Percentiles rank a stretch among this genome's conserved stretches.
Evolutionary conservation across 352 stramenopile species (phyloP).

Genomic region (Pythium chondricola): DNA sequence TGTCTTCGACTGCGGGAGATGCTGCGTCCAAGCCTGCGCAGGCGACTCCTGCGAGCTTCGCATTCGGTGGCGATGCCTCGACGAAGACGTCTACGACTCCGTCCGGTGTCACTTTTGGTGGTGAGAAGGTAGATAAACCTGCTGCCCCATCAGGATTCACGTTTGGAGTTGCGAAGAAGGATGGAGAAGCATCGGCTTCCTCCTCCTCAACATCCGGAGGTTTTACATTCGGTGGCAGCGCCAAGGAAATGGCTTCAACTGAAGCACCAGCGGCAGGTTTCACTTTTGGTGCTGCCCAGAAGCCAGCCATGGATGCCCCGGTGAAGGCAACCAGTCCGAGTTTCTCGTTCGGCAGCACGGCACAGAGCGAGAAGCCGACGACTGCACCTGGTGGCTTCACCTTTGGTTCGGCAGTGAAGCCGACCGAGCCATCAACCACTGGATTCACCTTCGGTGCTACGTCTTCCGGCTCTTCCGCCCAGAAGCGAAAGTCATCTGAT

Average conservation of each 20-base stretch:
- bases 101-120: too few species aligned
- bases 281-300: slow-evolving; percentile 19
- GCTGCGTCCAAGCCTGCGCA: too few species aligned
- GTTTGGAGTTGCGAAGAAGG: slow-evolving; percentile 16
- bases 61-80: too few species aligned
- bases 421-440: background rate
- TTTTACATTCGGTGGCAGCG: slow-evolving; percentile 26
- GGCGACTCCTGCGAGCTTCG: too few species aligned
- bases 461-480: background rate
- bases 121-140: too few species aligned
- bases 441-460: background rate
- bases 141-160: too few species aligned
- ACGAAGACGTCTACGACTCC: too few species aligned
- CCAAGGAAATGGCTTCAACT: background rate
- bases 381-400: background rate
- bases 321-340: background rate
- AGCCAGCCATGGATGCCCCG: slow-evolving; percentile 1
- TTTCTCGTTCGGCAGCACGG: slow-evolving; percentile 7
- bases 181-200: background rate
- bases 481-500: background rate
- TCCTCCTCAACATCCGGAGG: slow-evolving; percentile 14
- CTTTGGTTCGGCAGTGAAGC: background rate
- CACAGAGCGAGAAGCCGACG: background rate
- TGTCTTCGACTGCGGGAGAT: background rate
- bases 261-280: slow-evolving; percentile 15